Base-by-base conservation (phyloP, 1,284 basidiomycete genomes). In the Exsudoporus floridanus region DNA sequence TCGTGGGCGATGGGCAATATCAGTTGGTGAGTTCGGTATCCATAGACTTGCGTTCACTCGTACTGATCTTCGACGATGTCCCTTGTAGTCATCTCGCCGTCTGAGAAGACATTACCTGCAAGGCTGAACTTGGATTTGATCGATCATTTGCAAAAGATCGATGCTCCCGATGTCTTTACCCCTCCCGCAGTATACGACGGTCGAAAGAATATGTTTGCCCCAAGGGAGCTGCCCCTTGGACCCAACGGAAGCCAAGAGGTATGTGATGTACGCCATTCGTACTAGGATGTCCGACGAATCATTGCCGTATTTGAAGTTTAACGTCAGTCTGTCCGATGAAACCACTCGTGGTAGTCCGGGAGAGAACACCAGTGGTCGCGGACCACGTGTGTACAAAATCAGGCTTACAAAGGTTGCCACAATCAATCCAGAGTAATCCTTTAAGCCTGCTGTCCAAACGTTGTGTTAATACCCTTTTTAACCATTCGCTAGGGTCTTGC, bases 111-210 rank as follows among this genome's bases (percentile, higher is more conserved):
- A 0, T 71, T 88, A 2, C 88, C 88, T 0, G 79, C 78, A 1
- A 73, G 79, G 16, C 66, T 87, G 5, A 90, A 88, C 56, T 77
- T 89, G 75, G 80, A 84, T 18, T 69, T 90, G 5, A 82, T 90
- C 41, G 74, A 76, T 7, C 73, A 73, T 10, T 66, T 90, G 6
- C 88, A 90, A 63, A 74, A 71, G 13, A 62, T 69, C 0, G 72
- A 78, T 7, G 80, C 81, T 0, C 82, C 83, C 0, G 67, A 78
- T 13, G 71, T 88, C 16, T 90, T 88, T 60, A 84, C 77, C 1
- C 83, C 83, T 3, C 78, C 74, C 7, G 82, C 78, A 10, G 87
- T 80, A 1, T 90, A 90, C 54, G 88, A 92, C 55, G 88, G 89
- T 1, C 74, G 87, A 18, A 91, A 90, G 67, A 92, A 90, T 56